Evolutionary conservation across 2,329 filamentous ascomycete species (phyloP), one percentile per base, ranked within the genome.

Genomic region (Ilyonectria sp.): DNA sequence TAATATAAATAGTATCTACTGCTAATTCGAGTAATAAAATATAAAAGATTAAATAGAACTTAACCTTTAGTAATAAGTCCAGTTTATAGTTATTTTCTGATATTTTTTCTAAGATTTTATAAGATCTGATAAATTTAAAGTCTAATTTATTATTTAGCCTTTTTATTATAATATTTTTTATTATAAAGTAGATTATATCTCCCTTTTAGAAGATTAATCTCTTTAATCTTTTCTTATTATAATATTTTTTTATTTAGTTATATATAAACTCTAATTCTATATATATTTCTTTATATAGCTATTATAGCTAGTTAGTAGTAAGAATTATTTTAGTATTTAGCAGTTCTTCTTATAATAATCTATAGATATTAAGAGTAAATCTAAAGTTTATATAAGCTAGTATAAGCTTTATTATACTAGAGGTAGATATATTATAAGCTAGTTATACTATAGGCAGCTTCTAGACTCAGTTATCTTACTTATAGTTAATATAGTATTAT

Each of bases 161-260:
- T 26, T 26, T 26, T 26, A 26, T 26, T 26, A 26, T 26, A 26
- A 26, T 26, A 5, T 26, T 26, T 26, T 26, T 26, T 26, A 59
- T 59, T n/a, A 56, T 10, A 13, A 73, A 13, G 33, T 70, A 71
- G 9, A 68, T 29, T 60, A 69, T 73, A 66, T 71, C 37, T 61
- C 61, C 40, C 56, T 63, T 35, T 31, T 50, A 49, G 43, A 71
- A 68, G 43, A 29, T 66, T 63, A 65, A 33, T 71, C 35, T 31
- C 26, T 69, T 67, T 58, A 68, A 55, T 58, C 55, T 71, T 61
- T 68, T 68, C 17, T 55, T 13, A 53, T 69, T 67, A 60, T 60
- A 52, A n/a, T 71, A 71, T 26, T 60, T 59, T 31, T 46, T 52
- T 67, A 70, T 64, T 55, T 44, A 23, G 56, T 37, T 57, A 19